phyloP scores from a whole-genome alignment of 352 stramenopile species.

The Aphanomyces cochlioides region DNA sequence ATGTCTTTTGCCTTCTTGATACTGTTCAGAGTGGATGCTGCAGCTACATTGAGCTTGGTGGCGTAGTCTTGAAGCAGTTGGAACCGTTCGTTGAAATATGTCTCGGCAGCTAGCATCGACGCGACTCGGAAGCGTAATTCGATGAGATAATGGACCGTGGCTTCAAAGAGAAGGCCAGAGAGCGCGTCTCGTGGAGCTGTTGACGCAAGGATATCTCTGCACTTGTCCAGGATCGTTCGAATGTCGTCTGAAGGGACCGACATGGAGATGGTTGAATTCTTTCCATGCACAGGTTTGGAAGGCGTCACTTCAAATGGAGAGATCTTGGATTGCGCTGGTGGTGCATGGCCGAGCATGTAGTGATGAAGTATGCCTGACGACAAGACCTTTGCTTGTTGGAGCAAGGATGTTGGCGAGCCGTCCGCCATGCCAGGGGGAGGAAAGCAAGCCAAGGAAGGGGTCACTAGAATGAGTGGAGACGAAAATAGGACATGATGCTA shows the following conservation, averaged over 20 bases:
- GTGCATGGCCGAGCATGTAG: not conserved
- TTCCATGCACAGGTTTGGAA: not conserved
- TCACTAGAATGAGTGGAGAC: no score
- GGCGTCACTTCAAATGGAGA: not conserved
- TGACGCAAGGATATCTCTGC: not conserved
- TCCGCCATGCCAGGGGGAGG: no score
- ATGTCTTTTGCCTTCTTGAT: not conserved
- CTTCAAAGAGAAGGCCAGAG: conserved; percentile 7
- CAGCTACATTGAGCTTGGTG: not conserved
- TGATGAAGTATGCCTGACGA: no score
- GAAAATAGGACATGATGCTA: no score
- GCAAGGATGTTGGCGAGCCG: no score
- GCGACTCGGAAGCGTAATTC: conserved; percentile 18
- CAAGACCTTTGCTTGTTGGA: no score
- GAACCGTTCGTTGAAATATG: not conserved
- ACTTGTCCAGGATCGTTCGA: conserved; percentile 9
- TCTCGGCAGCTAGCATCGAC: conserved; percentile 1
- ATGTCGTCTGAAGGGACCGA: not conserved
- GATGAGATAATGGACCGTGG: conserved; percentile 9
- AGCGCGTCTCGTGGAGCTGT: not conserved
- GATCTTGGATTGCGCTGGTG: not conserved
- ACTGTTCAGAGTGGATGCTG: not conserved
- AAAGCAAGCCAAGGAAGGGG: no score
- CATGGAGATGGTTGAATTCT: not conserved
- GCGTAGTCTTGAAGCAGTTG: conserved; percentile 1